These are phyloP conservation scores for Xanthoconium separans DNA, from an alignment of 1,284 basidiomycete species.

Conservation along the genomic window DNA sequence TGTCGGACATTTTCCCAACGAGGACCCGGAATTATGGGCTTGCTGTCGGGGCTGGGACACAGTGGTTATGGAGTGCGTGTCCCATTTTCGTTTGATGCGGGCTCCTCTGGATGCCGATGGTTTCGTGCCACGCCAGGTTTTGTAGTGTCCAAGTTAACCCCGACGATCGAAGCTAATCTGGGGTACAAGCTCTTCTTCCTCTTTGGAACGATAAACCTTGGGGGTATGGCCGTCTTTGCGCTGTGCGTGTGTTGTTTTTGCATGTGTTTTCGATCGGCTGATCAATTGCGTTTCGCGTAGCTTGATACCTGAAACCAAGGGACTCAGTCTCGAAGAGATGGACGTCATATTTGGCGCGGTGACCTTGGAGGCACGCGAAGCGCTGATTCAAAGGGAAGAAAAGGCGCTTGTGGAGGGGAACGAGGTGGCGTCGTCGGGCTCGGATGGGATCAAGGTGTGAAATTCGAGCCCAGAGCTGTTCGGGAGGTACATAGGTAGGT, in stretches of 20 bases:
- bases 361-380: conserved; percentile 53
- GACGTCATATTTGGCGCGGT: conserved; percentile 78
- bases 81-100: neutral
- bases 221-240: conserved; percentile 47
- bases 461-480: no score
- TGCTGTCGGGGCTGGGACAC: conserved; percentile 65
- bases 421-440: neutral
- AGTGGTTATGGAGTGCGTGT: conserved; percentile 76
- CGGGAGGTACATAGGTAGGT: no score
- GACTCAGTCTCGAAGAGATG: conserved; percentile 75
- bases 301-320: conserved; percentile 74
- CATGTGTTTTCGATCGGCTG: no score
- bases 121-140: conserved; percentile 45
- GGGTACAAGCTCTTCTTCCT: conserved; percentile 70
- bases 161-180: conserved; percentile 56
- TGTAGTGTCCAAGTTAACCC: conserved; percentile 71
- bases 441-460: conserved; percentile 1
- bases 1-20: conserved; percentile 82
- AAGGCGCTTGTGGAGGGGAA: conserved; percentile 24
- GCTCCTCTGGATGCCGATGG: no score
- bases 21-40: conserved; percentile 78
- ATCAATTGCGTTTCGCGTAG: conserved; percentile 32
- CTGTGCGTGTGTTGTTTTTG: conserved; percentile 27
- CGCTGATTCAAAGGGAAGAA: conserved; percentile 50
- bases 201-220: conserved; percentile 65